These are phyloP conservation scores for Acanthamoeba sp. DNA, from an alignment of 208 protist genomes.

Conservation along the genomic window DNA sequence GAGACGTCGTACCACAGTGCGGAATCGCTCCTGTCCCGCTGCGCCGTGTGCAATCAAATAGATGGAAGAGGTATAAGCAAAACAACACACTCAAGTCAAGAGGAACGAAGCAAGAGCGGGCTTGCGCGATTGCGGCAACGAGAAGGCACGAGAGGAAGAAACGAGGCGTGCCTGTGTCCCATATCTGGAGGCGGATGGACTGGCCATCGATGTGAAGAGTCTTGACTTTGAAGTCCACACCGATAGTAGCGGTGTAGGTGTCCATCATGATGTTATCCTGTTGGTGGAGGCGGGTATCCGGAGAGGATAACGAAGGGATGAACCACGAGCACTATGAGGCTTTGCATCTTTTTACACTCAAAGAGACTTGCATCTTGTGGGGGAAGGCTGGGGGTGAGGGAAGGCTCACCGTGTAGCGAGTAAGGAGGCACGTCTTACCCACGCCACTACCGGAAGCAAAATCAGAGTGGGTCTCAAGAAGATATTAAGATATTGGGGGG, in stretches of 20 bases:
- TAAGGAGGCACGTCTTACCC: slow-evolving; percentile 48
- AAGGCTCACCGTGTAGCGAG: not conserved
- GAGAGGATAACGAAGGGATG: not conserved
- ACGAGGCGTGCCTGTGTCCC: slow-evolving; percentile 33
- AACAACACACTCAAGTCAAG: not conserved
- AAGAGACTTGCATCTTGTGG: not conserved
- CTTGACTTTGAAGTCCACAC: slow-evolving; percentile 63
- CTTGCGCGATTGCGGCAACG: not conserved
- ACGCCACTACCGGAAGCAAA: not conserved
- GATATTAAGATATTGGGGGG: not conserved
- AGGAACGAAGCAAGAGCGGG: not conserved
- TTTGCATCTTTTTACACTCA: too few species aligned
- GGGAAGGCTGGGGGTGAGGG: not conserved
- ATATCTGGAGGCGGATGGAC: slow-evolving; percentile 23
- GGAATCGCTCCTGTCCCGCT: slow-evolving; percentile 68
- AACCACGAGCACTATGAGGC: too few species aligned
- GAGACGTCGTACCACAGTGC: not conserved
- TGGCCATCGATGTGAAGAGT: slow-evolving; percentile 47
- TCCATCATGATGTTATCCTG: slow-evolving; percentile 66
- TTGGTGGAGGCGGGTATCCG: not conserved
- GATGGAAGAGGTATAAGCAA: not conserved
- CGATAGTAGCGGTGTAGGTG: slow-evolving; percentile 48
- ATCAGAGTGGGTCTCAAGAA: not conserved
- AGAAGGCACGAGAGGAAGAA: not conserved
- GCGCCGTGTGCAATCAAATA: not conserved